Conservation (phyloP, 129 eudicot genomes). For the Tagetes erecta region DNA sequence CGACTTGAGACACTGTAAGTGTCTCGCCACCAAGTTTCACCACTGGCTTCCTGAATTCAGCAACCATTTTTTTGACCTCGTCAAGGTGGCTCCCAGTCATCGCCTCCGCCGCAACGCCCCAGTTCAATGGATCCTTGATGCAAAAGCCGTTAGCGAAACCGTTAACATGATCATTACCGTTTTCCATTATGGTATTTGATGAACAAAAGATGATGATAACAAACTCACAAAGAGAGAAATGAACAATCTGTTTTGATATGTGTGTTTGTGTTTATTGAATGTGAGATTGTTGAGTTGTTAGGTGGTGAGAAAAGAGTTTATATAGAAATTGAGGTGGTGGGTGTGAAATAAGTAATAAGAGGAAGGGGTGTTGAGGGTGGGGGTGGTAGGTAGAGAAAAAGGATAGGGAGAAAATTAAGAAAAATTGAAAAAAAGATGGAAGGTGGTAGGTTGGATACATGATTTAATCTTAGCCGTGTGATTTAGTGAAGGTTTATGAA, state of each 20-base stretch:
- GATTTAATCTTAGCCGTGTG: conserved; percentile 17
- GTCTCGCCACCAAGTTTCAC: conserved; percentile 66
- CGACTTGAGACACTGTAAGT: conserved; percentile 63
- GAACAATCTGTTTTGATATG: background rate
- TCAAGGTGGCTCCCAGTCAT: conserved; percentile 65
- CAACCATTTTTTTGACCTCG: conserved; percentile 70
- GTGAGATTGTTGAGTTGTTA: conserved; percentile 37
- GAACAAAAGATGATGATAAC: background rate
- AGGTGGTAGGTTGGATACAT: conserved; percentile 43
- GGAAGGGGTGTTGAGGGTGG: conserved; percentile 24
- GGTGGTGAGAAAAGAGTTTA: conserved; percentile 12
- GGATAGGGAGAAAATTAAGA: background rate
- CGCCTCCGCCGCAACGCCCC: conserved; percentile 64
- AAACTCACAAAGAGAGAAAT: background rate
- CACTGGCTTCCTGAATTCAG: conserved; percentile 55
- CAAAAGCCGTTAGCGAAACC: conserved; percentile 41
- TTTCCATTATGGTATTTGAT: conserved; percentile 22
- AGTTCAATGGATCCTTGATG: conserved; percentile 57
- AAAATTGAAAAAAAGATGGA: conserved; percentile 1
- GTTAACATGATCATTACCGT: conserved; percentile 25
- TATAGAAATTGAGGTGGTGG: conserved; percentile 20
- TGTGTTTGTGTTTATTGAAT: conserved; percentile 37
- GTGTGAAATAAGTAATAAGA: conserved; percentile 7
- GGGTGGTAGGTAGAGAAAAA: conserved; percentile 41
- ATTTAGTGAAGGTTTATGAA: background rate